Evolutionary conservation across 2,329 filamentous ascomycete species (phyloP).

Genomic region (Pseudogymnoascus sp.): DNA sequence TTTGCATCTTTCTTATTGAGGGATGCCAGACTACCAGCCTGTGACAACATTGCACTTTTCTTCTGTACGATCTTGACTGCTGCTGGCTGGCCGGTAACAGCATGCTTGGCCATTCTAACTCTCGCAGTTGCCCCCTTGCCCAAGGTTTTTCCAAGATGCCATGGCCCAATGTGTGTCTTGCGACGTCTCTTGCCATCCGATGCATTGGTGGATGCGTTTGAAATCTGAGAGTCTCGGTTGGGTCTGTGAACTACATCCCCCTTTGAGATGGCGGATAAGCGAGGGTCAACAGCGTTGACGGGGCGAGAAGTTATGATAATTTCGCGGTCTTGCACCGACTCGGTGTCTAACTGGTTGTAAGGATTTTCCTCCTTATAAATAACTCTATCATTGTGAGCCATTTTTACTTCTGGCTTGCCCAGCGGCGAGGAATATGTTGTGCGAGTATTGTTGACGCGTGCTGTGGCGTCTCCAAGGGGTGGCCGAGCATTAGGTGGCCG

Average conservation of each 20-base stretch:
- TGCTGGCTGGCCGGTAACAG: constrained; percentile 67
- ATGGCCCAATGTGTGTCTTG: constrained; percentile 82
- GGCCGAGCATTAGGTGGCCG: constrained; percentile 23
- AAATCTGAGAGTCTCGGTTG: constrained; percentile 35
- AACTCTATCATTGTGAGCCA: constrained; percentile 23
- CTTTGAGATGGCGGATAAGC: constrained; percentile 30
- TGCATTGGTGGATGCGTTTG: constrained; percentile 31
- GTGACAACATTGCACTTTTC: constrained; percentile 67
- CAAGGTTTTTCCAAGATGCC: constrained; percentile 83
- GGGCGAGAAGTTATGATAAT: constrained; percentile 18
- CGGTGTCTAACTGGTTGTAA: not conserved
- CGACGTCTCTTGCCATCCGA: constrained; percentile 24
- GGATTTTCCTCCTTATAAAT: not conserved
- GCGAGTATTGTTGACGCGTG: constrained; percentile 27
- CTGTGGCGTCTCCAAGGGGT: constrained; percentile 28
- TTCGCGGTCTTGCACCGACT: not conserved
- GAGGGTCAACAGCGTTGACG: constrained; percentile 26
- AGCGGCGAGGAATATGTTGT: not conserved
- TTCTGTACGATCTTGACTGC: constrained; percentile 96
- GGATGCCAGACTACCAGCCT: constrained; percentile 77
- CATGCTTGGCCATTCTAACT: constrained; percentile 78
- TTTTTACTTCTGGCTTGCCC: constrained; percentile 16
- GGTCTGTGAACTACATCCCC: constrained; percentile 26
- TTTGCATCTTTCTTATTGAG: constrained; percentile 66
- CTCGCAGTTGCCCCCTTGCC: constrained; percentile 85